Base-by-base conservation (phyloP, 345 rosid genomes). In the Salix udensis region DNA sequence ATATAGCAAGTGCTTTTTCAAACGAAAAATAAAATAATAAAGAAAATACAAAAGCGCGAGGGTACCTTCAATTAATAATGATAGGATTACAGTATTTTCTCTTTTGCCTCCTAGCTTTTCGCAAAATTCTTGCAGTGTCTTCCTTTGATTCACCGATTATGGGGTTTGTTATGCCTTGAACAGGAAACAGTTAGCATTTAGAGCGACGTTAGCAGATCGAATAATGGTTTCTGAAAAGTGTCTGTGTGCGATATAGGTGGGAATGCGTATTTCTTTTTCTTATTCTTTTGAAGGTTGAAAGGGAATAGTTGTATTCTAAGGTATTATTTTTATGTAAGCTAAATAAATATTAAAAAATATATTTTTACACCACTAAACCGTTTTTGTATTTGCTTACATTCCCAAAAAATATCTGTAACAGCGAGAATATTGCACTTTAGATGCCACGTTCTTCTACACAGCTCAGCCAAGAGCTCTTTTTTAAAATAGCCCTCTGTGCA, bases 21-120 rank as follows among this genome's bases (percentile, higher is more conserved):
- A 40, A 10, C 2, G 13, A 10, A 10, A 40, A 40, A 34, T 34
- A 34, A 34, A 34, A 34, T 34, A 34, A 24, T 65, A 30, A 40
- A 42, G 34, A 21, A 21, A 36, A 19, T 13, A 23, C 14, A 16
- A 58, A 11, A 12, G 77, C 2, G 18, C 65, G 21, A 65, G 48
- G 48, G 10, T 87, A 80, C 91, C 91, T 87, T 89, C 84, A 94
- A 80, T 88, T 84, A 71, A 96, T 94, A 79, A 94, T 85, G 70
- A 96, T 92, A 68, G 85, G 74, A 78, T 86, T 86, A 55, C 74
- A 77, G 55, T 78, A 74, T 81, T 88, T 91, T 80, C 98, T 84
- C 87, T 85, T 96, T 71, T 85, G 82, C 85, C 96, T 90, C 86
- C 98, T 90, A 70, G 98, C 97, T 75, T 74, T 86, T 80, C 79